Base-by-base conservation (phyloP, 257 asterid genomes). In the Solanum paucissectum region DNA sequence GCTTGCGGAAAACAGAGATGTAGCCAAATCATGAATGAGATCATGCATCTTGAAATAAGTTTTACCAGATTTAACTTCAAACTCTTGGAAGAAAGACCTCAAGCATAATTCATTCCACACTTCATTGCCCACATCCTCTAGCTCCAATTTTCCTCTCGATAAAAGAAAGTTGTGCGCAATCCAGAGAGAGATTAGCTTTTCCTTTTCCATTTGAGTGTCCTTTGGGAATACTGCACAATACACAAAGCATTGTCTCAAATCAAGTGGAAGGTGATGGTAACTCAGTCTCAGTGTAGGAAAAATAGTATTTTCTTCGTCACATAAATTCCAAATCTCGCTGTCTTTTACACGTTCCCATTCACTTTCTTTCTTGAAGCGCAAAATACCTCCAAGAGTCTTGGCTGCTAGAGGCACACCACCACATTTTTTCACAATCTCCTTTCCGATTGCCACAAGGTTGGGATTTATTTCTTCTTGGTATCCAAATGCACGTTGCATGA, bases 331-430 rank as follows among this genome's bases (percentile, higher is more conserved):
- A 38, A 89, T 46, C 66, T 44, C 89, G 77, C 88, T 86, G 3
- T 86, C 84, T 74, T 32, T 40, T 23, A 92, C 88, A 81, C 62
- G 37, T 6, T 36, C 2, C 93, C 91, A 88, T 34, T 90, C 93
- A 10, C 66, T 76, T 46, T 87, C 71, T 38, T 49, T 58, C 72
- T 89, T 86, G 46, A 88, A 89, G 46, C 69, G 69, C 7, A 92
- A 23, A 29, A 89, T 34, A 9, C 91, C 88, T 60, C 91, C 91
- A 25, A 92, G 88, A 6, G 88, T 77, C 72, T 79, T 89, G 11
- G 90, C 91, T 40, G 90, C 90, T 25, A 88, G 25, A 29, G 93
- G 91, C n/a, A 89, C 87, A 27, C 89, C 89, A 1, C 68, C 55
- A 29, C 91, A 55, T 38, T 14, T 49, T 49, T 49, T 14, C 21